These are phyloP conservation scores for Nicotiana noctiflora DNA, from an alignment of 257 asterid species.

Conservation along the genomic window DNA sequence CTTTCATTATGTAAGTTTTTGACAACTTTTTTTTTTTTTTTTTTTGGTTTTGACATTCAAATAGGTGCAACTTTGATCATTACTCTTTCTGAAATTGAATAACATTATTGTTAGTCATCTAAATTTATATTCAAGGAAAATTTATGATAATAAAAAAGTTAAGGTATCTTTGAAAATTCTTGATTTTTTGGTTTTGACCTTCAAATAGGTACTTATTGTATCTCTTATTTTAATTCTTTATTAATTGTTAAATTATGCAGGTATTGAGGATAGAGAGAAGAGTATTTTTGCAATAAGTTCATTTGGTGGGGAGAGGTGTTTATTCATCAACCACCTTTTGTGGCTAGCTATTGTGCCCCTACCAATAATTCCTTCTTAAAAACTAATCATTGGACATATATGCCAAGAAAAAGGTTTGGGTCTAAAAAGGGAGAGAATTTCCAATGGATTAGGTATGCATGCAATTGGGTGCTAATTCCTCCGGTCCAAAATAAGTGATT, in stretches of 20 bases:
- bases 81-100: neutral
- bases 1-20: neutral
- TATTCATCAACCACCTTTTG: slow-evolving; percentile 17
- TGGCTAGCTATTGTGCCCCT: slow-evolving; percentile 22
- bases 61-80: no score
- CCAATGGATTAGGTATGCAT: slow-evolving; percentile 11
- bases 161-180: neutral
- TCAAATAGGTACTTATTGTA: neutral
- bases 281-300: neutral
- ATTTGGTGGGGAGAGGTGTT: neutral
- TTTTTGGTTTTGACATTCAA: no score
- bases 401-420: neutral
- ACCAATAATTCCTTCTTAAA: slow-evolving; percentile 30
- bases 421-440: neutral
- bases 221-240: neutral
- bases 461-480: neutral
- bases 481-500: no score
- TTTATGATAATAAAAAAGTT: neutral
- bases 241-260: neutral
- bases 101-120: neutral
- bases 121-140: neutral
- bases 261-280: neutral
- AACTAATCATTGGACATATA: slow-evolving; percentile 24
- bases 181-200: no score
- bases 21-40: no score